These are phyloP conservation scores for Kodamaea lidongshanica DNA, from an alignment of 805 yeast genomes.

Conservation along the genomic window DNA sequence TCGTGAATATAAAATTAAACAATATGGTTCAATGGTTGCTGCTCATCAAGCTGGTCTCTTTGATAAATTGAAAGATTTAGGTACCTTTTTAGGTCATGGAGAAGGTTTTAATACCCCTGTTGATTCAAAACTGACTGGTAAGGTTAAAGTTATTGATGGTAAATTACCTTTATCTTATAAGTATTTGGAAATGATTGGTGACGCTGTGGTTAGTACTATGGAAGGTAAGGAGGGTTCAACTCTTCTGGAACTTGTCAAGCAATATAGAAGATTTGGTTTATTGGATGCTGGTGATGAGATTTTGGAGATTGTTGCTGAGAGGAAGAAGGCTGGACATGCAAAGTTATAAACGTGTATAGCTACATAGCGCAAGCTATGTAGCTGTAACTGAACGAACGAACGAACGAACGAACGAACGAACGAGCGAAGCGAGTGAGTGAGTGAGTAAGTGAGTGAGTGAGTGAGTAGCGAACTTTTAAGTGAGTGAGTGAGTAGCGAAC, in stretches of 20 bases:
- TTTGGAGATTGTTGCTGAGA: conserved; percentile 30
- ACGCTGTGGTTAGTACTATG: conserved; percentile 37
- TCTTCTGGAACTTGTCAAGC: conserved; percentile 43
- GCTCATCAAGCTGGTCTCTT: conserved; percentile 74
- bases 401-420: too few species aligned
- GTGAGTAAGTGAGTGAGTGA: too few species aligned
- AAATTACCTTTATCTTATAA: conserved; percentile 53
- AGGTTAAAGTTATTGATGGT: conserved; percentile 20
- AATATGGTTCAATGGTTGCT: conserved; percentile 67
- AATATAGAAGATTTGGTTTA: conserved; percentile 65
- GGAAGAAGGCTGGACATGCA: conserved; percentile 22
- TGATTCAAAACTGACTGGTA: conserved; percentile 18
- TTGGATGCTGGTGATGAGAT: conserved; percentile 41
- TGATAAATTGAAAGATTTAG: conserved; percentile 50
- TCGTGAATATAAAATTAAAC: conserved; percentile 57
- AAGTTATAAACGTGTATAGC: conserved; percentile 4
- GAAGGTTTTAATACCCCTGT: conserved; percentile 76
- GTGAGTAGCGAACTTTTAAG: too few species aligned
- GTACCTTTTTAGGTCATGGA: conserved; percentile 59
- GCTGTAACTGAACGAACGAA: too few species aligned
- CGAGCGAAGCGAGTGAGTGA: too few species aligned
- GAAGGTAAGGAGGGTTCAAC: conserved; percentile 34
- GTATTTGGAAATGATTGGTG: conserved; percentile 48
- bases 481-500: too few species aligned
- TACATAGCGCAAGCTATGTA: neutral